Conservation (phyloP, 306 rosid species). For the Vicia sativa region DNA sequence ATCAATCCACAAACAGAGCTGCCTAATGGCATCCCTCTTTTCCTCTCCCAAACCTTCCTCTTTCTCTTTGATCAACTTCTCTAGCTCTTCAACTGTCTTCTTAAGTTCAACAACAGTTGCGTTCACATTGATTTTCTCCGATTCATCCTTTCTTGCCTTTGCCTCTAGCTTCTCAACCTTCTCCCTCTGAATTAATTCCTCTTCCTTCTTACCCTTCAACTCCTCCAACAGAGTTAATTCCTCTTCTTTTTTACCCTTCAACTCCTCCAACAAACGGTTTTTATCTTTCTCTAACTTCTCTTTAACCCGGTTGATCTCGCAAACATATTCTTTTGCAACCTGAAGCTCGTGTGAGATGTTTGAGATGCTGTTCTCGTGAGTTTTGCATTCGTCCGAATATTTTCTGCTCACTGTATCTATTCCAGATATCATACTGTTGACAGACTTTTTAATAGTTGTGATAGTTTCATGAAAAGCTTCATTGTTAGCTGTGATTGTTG, state of each 20-base stretch:
- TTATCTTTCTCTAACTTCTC: constrained; percentile 52
- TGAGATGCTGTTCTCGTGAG: constrained; percentile 45
- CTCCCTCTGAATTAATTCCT: constrained; percentile 46
- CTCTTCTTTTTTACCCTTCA: constrained; percentile 48
- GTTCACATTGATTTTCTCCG: constrained; percentile 62
- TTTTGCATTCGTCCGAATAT: constrained; percentile 44
- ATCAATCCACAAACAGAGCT: constrained; percentile 89
- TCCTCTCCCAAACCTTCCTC: constrained; percentile 76
- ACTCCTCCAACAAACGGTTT: constrained; percentile 46
- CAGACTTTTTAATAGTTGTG: constrained; percentile 43
- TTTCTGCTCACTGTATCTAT: constrained; percentile 55
- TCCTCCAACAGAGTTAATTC: constrained; percentile 49
- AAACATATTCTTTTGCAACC: constrained; percentile 55
- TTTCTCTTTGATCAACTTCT: constrained; percentile 73
- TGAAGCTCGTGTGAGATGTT: constrained; percentile 58
- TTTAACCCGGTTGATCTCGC: constrained; percentile 49
- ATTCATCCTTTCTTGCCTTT: constrained; percentile 60
- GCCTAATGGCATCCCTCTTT: constrained; percentile 93
- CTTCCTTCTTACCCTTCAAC: constrained; percentile 49
- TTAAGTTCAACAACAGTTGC: constrained; percentile 55
- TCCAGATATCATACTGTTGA: constrained; percentile 46
- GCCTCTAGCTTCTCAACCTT: constrained; percentile 55
- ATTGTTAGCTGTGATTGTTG: constrained; percentile 52
- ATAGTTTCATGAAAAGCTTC: constrained; percentile 59
- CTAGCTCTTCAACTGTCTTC: constrained; percentile 64